These are phyloP conservation scores for Thinopyrum elongatum DNA, from an alignment of 176 grass and related monocot species.

Conservation along the genomic window DNA sequence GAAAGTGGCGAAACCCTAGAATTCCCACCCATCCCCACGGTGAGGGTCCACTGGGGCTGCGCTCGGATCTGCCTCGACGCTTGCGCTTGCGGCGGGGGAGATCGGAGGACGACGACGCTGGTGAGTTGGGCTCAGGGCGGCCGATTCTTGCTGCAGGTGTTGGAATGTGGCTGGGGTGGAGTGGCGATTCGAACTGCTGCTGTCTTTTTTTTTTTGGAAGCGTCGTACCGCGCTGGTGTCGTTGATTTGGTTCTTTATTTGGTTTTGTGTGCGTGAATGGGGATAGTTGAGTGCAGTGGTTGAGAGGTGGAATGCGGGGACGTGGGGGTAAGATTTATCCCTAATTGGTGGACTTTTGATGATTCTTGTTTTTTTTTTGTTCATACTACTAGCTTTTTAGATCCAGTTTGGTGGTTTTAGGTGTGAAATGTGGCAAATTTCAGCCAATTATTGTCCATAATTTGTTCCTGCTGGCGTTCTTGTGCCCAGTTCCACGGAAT, in stretches of 20 bases:
- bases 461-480: background rate
- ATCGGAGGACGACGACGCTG: slow-evolving; percentile 19
- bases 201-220: background rate
- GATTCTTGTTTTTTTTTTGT: background rate
- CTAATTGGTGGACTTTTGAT: slow-evolving; percentile 1
- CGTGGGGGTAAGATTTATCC: background rate
- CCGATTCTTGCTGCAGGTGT: background rate
- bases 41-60: background rate
- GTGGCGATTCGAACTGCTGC: background rate
- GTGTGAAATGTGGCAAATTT: background rate
- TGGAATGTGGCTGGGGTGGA: slow-evolving; percentile 39
- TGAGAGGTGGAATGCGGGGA: slow-evolving; percentile 18
- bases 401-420: slow-evolving; percentile 6
- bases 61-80: slow-evolving; percentile 39
- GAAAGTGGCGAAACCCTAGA: slow-evolving; percentile 12
- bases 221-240: background rate
- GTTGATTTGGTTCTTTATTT: slow-evolving; percentile 27
- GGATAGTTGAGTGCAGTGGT: background rate
- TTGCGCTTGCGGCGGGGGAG: slow-evolving; percentile 34
- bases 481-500: background rate
- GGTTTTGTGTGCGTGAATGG: background rate
- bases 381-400: slow-evolving; percentile 4
- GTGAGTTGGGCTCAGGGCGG: background rate
- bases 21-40: background rate
- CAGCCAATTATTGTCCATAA: background rate